phyloP scores from a whole-genome alignment of 371 early-diverging fungal genomes.

The Saksenaea vasiformis region DNA sequence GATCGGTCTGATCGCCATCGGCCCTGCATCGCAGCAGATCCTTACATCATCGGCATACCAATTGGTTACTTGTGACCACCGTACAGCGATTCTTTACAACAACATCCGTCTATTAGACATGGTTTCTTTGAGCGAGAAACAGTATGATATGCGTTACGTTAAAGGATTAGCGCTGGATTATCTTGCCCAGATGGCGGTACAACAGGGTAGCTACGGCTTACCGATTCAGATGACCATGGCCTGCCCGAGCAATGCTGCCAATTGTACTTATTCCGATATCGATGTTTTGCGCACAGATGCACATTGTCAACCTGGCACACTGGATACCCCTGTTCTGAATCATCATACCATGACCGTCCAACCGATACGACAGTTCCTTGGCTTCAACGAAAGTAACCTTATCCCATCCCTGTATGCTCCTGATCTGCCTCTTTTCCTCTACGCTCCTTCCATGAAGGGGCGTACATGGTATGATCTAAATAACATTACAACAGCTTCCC shows the following conservation, averaged over 20 bases:
- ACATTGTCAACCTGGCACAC: conserved; percentile 7
- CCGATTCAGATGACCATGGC: not conserved
- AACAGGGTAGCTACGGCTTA: not conserved
- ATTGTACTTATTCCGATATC: conserved; percentile 12
- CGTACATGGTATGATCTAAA: conserved; percentile 12
- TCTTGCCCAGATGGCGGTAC: not conserved
- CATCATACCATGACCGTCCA: not conserved
- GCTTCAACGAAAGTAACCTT: not conserved
- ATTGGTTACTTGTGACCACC: not conserved
- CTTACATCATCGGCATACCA: not conserved
- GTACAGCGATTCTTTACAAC: not conserved
- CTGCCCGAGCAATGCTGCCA: conserved; percentile 5
- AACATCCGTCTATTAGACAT: not conserved
- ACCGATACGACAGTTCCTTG: not conserved
- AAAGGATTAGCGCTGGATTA: not conserved
- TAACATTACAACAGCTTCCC: conserved; percentile 3
- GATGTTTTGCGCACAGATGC: not conserved
- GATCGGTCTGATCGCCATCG: conserved; percentile 17
- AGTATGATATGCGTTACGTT: not conserved
- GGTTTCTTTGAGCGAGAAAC: not conserved
- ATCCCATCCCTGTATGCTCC: not conserved
- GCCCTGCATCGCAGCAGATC: conserved; percentile 15
- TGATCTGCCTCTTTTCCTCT: conserved; percentile 7
- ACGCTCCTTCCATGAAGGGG: conserved; percentile 12
- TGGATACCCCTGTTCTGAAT: conserved; percentile 10